Conservation (phyloP, 345 rosid species). For the Moricandia arvensis region DNA sequence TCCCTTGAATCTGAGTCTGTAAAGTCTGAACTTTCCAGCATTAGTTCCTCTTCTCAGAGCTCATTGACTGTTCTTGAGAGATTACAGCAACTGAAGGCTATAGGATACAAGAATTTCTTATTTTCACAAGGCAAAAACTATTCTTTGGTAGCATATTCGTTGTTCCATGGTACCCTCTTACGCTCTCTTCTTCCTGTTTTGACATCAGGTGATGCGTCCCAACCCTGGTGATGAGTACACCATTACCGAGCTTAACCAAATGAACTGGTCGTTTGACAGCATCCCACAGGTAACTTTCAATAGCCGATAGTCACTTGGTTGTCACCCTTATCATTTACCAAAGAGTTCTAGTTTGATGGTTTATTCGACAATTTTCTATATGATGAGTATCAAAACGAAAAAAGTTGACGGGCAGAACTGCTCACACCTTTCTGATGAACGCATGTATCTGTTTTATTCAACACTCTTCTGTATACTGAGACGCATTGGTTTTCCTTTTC, state of each 20-base stretch:
- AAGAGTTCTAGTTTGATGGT: neutral
- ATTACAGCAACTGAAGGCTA: slow-evolving; percentile 2
- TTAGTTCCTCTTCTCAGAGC: neutral
- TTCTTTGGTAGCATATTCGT: neutral
- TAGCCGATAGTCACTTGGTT: neutral
- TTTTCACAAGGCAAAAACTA: neutral
- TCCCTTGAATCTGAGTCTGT: slow-evolving; percentile 4
- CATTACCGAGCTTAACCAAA: slow-evolving; percentile 67
- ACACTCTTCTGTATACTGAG: neutral
- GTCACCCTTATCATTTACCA: neutral
- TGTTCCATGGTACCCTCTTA: neutral
- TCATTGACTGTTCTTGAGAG: slow-evolving; percentile 1
- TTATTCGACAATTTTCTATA: neutral
- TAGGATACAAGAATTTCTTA: neutral
- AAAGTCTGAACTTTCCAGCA: neutral
- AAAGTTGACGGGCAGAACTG: neutral
- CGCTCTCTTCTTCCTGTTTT: neutral
- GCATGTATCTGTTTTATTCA: neutral
- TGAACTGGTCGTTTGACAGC: slow-evolving; percentile 57
- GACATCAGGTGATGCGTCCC: slow-evolving; percentile 64
- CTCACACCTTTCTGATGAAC: neutral
- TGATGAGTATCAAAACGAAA: neutral
- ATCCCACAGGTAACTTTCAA: slow-evolving; percentile 55
- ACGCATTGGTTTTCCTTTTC: neutral
- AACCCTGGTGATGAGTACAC: slow-evolving; percentile 73